These are phyloP conservation scores for Athelia sp. DNA, from an alignment of 1,284 basidiomycete genomes.

Conservation along the genomic window DNA sequence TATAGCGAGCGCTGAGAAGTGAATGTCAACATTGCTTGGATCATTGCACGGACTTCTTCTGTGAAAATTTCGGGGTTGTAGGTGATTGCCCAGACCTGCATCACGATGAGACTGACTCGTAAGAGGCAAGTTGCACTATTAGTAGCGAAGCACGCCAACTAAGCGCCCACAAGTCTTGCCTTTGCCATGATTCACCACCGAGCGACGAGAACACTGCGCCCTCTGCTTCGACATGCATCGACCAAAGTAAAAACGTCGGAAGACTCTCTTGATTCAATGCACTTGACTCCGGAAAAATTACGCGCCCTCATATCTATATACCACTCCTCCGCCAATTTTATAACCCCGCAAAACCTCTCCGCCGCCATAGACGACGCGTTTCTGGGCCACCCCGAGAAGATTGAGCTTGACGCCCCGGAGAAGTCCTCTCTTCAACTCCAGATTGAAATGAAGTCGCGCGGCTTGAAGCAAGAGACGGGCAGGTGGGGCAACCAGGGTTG, in stretches of 20 bases:
- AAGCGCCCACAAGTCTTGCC: too few species aligned
- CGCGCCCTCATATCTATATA: slow-evolving; percentile 69
- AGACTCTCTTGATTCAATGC: too few species aligned
- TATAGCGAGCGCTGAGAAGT: slow-evolving; percentile 19
- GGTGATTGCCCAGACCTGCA: slow-evolving; percentile 56
- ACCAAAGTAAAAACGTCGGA: too few species aligned
- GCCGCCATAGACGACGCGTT: slow-evolving; percentile 63
- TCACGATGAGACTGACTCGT: slow-evolving; percentile 20
- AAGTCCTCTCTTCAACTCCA: slow-evolving; percentile 15
- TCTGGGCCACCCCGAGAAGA: slow-evolving; percentile 23
- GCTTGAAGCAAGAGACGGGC: slow-evolving; percentile 14
- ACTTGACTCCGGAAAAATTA: slow-evolving; percentile 37
- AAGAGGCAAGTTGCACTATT: too few species aligned
- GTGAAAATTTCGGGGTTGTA: slow-evolving; percentile 43
- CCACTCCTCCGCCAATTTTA: slow-evolving; percentile 61
- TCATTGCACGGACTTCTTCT: slow-evolving; percentile 42
- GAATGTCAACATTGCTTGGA: slow-evolving; percentile 3
- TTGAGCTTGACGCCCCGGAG: slow-evolving; percentile 39
- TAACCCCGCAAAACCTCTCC: slow-evolving; percentile 64
- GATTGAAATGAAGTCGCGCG: slow-evolving; percentile 11
- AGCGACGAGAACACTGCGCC: too few species aligned
- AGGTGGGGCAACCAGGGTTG: slow-evolving; percentile 12
- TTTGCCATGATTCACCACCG: too few species aligned
- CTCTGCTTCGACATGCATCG: too few species aligned
- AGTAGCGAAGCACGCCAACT: too few species aligned